A percentile compares a stretch with the other conserved stretches of the same genome.
Conservation (phyloP, 192 early-diverging fungal species). For the Coemansia asiatica region DNA sequence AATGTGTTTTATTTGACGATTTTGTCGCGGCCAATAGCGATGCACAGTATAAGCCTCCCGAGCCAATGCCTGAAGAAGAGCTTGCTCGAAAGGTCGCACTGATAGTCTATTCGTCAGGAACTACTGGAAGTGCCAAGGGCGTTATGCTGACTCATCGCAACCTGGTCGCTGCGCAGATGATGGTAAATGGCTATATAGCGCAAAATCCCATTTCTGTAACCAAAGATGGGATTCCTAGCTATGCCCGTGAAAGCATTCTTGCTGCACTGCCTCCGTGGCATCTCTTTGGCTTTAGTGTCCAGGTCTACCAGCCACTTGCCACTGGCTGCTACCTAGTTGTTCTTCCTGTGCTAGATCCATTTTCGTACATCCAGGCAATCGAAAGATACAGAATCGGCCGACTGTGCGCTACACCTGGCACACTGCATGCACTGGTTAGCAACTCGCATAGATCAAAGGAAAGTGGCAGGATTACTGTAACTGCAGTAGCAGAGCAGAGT, state of each 20-base stretch:
- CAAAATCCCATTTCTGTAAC: background rate
- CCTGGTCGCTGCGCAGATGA: constrained; percentile 17
- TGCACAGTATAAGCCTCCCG: background rate
- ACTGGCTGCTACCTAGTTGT: constrained; percentile 26
- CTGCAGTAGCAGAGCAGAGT: background rate
- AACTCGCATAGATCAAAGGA: constrained; percentile 8
- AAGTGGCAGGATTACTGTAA: background rate
- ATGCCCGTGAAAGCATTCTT: constrained; percentile 7
- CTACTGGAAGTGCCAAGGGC: constrained; percentile 39
- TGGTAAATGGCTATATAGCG: constrained; percentile 18
- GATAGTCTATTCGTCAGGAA: constrained; percentile 43
- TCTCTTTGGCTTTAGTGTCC: constrained; percentile 38
- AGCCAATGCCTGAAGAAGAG: background rate
- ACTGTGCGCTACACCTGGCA: constrained; percentile 18
- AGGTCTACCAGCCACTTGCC: constrained; percentile 34
- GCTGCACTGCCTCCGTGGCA: constrained; percentile 23
- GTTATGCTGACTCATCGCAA: constrained; percentile 45
- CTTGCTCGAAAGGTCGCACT: constrained; percentile 19
- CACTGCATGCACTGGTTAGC: constrained; percentile 15
- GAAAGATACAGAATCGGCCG: constrained; percentile 16
- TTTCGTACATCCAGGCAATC: constrained; percentile 25
- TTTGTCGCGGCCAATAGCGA: background rate
- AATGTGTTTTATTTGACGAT: background rate
- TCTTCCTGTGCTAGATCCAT: constrained; percentile 11
- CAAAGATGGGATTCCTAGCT: background rate